Evolutionary conservation across 78 protist species (phyloP), one percentile per base, ranked within the genome.

Genomic region (Goniomonas avonlea): DNA sequence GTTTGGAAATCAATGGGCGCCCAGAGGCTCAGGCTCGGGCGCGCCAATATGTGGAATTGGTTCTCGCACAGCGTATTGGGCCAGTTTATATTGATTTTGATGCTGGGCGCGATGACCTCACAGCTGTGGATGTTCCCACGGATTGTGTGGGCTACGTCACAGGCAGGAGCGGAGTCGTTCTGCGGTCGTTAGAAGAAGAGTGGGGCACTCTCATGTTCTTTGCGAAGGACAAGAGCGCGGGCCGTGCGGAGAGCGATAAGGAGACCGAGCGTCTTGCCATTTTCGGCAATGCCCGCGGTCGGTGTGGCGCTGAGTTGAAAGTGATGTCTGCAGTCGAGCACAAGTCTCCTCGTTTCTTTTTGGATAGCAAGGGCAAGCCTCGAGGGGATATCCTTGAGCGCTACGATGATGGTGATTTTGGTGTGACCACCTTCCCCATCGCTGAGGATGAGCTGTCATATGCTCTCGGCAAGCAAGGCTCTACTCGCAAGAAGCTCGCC

Each of bases 131-230:
- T 1, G 74, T 66, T 35, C 74, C 74, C 18, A 0, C 50, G 29
- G 74, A 66, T 32, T 48, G 58, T n/a, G 74, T 66, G 27, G 74
- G 74, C 50, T 66, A 41, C 20, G 74, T 66, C 38, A 66, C 74
- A 3, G 74, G 74, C 74, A 0, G 40, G 38, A 48, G 41, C 58
- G 74, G 74, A 48, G 41, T 41, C 74, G 38, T 66, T 5, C 74
- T 66, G 40, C 74, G 74, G 31, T 17, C 13, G 25, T 13, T 66
- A 5, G 74, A 66, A 55, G 74, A 66, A n/a, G 74, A 66, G 74
- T 66, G 74, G 74, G 74, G 74, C 34, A 66, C 74, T 18, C 74
- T 66, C 56, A 66, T 66, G 74, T 66, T 66, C 74, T 66, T 66
- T 18, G 74, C 74, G 50, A 45, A 13, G 13, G 50, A 45, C 25